phyloP scores from a whole-genome alignment of 768 basidiomycete species.

The Rhodocollybia butyracea region DNA sequence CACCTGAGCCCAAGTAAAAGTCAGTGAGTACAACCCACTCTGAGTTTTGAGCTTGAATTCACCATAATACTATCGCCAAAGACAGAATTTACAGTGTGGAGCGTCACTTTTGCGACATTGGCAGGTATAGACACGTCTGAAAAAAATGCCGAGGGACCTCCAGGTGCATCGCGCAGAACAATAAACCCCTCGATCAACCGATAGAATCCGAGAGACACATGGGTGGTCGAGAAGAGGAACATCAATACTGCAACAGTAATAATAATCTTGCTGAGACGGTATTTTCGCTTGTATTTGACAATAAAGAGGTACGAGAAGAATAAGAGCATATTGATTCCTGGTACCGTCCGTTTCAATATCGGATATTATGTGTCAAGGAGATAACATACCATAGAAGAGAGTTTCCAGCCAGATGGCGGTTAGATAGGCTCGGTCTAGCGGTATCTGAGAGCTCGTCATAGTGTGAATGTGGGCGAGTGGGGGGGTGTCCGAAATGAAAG shows the following conservation, averaged over 20 bases:
- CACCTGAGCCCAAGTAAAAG: background rate
- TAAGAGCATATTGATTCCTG: slow-evolving; percentile 27
- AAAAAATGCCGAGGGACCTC: slow-evolving; percentile 28
- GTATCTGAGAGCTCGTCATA: slow-evolving; percentile 14
- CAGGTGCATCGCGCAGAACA: slow-evolving; percentile 21
- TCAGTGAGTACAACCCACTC: background rate
- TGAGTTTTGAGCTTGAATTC: background rate
- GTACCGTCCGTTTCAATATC: background rate
- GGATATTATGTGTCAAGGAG: background rate
- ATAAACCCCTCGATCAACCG: slow-evolving; percentile 34
- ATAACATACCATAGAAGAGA: slow-evolving; percentile 15
- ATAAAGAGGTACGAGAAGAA: slow-evolving; percentile 25
- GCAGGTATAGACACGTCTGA: slow-evolving; percentile 29
- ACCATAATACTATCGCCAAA: slow-evolving; percentile 27
- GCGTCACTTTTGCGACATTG: slow-evolving; percentile 32
- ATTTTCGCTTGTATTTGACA: slow-evolving; percentile 20
- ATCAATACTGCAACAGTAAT: slow-evolving; percentile 22
- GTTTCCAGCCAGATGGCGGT: slow-evolving; percentile 25
- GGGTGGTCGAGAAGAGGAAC: slow-evolving; percentile 31
- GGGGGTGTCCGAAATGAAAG: no score
- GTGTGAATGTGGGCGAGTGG: no score
- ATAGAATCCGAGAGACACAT: slow-evolving; percentile 31
- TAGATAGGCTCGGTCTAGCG: slow-evolving; percentile 32
- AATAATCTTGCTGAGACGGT: slow-evolving; percentile 18
- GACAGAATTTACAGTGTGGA: slow-evolving; percentile 30